These are phyloP conservation scores for Cercis canadensis DNA, from an alignment of 306 rosid species.

Conservation along the genomic window DNA sequence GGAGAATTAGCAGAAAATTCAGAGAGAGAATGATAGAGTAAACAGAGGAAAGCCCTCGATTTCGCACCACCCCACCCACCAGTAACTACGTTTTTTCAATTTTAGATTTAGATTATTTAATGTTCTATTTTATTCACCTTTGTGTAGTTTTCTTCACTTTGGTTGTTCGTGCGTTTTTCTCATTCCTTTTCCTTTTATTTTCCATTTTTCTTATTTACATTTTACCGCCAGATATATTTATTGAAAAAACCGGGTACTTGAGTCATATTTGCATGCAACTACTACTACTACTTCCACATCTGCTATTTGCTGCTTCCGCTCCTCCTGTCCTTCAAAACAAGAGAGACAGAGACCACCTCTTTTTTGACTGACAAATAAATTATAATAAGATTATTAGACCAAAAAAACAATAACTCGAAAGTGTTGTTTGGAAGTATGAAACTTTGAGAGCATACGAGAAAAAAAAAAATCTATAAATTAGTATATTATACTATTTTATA, in stretches of 20 bases:
- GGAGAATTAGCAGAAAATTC: conserved; percentile 38
- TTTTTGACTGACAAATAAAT: too few relatives aligned
- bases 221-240: conserved; percentile 16
- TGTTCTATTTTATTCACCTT: background rate
- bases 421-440: too few relatives aligned
- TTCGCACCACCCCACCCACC: conserved; percentile 64
- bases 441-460: too few relatives aligned
- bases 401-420: too few relatives aligned
- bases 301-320: background rate
- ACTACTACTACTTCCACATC: background rate
- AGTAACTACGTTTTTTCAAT: conserved; percentile 37
- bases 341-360: too few relatives aligned
- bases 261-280: background rate
- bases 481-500: too few relatives aligned
- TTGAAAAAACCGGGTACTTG: background rate
- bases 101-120: conserved; percentile 17
- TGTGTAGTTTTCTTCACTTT: background rate
- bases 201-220: background rate
- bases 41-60: conserved; percentile 53
- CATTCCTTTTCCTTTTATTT: background rate
- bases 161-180: background rate
- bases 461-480: too few relatives aligned
- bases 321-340: too few relatives aligned
- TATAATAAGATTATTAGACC: too few relatives aligned
- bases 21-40: conserved; percentile 25